Percentiles rank a stretch among this genome's conserved stretches.
phyloP scores from a whole-genome alignment of 495 filamentous ascomycete genomes.

The Talaromyces proteolyticus region DNA sequence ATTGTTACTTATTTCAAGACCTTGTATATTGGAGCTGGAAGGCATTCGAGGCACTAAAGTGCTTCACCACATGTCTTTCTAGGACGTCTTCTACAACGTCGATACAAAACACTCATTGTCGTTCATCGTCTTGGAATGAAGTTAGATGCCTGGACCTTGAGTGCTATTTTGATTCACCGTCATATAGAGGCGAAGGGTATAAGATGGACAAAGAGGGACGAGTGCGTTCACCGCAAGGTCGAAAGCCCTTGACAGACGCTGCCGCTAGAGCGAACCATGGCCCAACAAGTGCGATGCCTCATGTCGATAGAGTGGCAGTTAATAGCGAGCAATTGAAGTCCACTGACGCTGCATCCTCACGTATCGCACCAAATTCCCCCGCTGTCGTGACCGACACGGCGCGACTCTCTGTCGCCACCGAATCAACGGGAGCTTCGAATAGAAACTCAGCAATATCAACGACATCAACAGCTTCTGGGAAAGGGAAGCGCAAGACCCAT shows the following conservation, averaged over 20 bases:
- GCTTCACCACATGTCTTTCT: background rate
- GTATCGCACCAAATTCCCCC: slow-evolving; percentile 33
- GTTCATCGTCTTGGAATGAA: background rate
- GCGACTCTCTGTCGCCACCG: slow-evolving; percentile 46
- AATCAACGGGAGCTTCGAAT: slow-evolving; percentile 48
- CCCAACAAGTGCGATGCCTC: slow-evolving; percentile 29
- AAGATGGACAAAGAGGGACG: slow-evolving; percentile 1
- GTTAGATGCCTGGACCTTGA: background rate
- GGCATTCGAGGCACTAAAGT: background rate
- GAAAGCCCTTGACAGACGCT: slow-evolving; percentile 42
- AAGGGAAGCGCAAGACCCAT: slow-evolving; percentile 64
- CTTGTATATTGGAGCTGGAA: background rate
- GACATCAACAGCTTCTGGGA: slow-evolving; percentile 54
- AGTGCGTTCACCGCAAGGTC: slow-evolving; percentile 2
- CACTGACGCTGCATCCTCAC: slow-evolving; percentile 24
- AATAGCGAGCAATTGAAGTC: slow-evolving; percentile 18
- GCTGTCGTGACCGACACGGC: slow-evolving; percentile 39
- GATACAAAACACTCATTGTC: background rate
- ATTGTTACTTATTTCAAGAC: background rate
- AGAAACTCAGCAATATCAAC: slow-evolving; percentile 71
- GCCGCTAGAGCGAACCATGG: slow-evolving; percentile 40
- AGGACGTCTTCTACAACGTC: background rate
- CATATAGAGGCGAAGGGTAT: background rate
- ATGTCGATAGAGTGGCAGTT: slow-evolving; percentile 22
- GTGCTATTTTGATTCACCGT: background rate